Conservation (phyloP, 2,329 filamentous ascomycete species). For the Colletotrichum cuscutae region DNA sequence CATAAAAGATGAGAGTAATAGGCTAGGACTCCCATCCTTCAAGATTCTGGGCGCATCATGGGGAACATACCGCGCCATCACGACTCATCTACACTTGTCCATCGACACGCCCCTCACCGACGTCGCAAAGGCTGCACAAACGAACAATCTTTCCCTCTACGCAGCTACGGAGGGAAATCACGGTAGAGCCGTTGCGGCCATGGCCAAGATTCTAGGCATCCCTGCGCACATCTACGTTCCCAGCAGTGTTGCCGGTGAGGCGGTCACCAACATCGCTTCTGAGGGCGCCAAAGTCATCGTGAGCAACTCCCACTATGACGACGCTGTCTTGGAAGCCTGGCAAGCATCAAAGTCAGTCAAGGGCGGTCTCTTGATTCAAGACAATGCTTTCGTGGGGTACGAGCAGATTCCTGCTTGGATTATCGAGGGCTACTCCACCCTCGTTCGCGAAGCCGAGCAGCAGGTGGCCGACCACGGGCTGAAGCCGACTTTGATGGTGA, state of each 20-base stretch:
- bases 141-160: slow-evolving; percentile 59
- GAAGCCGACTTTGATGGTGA: slow-evolving; percentile 61
- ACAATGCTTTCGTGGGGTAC: slow-evolving; percentile 75
- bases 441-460: slow-evolving; percentile 74
- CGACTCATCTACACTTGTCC: slow-evolving; percentile 53
- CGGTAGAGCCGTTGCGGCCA: slow-evolving; percentile 76
- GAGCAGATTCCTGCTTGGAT: slow-evolving; percentile 77
- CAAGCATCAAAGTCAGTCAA: slow-evolving; percentile 49
- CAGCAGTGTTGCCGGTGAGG: slow-evolving; percentile 62
- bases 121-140: slow-evolving; percentile 45
- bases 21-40: slow-evolving; percentile 78
- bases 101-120: slow-evolving; percentile 54
- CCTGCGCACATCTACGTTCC: slow-evolving; percentile 72
- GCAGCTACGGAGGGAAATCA: slow-evolving; percentile 82
- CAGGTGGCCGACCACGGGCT: slow-evolving; percentile 58
- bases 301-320: slow-evolving; percentile 65
- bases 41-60: slow-evolving; percentile 85
- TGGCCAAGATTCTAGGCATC: slow-evolving; percentile 70
- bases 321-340: slow-evolving; percentile 62
- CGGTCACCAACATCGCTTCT: slow-evolving; percentile 62
- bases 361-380: slow-evolving; percentile 70
- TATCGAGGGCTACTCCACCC: slow-evolving; percentile 80
- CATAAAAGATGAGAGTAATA: slow-evolving; percentile 76
- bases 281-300: slow-evolving; percentile 71
- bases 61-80: slow-evolving; percentile 71